Evolutionary conservation across 2,329 filamentous ascomycete genomes (phyloP).

Genomic region (Aspergillus costaricaensis): DNA sequence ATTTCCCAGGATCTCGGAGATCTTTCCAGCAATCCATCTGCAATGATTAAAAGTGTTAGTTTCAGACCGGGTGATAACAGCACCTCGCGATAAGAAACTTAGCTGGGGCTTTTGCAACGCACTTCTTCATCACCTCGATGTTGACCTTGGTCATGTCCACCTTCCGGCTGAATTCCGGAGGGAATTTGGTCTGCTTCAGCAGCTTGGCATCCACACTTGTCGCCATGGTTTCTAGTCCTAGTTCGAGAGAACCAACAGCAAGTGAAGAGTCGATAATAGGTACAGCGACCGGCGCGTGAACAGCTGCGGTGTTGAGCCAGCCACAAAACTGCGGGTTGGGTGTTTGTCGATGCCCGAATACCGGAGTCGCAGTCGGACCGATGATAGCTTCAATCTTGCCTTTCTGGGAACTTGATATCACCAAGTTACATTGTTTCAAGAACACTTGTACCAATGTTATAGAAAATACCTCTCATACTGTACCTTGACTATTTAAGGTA

Average conservation of each 20-base stretch:
- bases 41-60: neutral
- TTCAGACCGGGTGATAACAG: constrained; percentile 2
- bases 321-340: constrained; percentile 16
- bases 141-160: constrained; percentile 98
- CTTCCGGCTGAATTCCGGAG: constrained; percentile 88
- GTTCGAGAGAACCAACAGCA: neutral
- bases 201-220: constrained; percentile 86
- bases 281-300: constrained; percentile 11
- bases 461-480: no score
- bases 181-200: constrained; percentile 88
- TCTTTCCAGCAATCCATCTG: constrained; percentile 91
- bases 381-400: constrained; percentile 19
- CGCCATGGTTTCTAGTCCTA: constrained; percentile 63
- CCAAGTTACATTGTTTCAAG: no score
- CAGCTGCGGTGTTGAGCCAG: constrained; percentile 8
- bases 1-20: constrained; percentile 82
- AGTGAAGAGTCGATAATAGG: neutral
- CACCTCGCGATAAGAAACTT: constrained; percentile 15
- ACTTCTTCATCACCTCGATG: constrained; percentile 97
- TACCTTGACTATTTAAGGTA: no score
- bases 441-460: no score
- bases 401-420: constrained; percentile 4
- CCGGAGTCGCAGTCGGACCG: constrained; percentile 20
- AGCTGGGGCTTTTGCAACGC: constrained; percentile 36
- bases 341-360: constrained; percentile 7